Conservation (phyloP, 345 rosid species). For the Eucalyptus cloeziana region DNA sequence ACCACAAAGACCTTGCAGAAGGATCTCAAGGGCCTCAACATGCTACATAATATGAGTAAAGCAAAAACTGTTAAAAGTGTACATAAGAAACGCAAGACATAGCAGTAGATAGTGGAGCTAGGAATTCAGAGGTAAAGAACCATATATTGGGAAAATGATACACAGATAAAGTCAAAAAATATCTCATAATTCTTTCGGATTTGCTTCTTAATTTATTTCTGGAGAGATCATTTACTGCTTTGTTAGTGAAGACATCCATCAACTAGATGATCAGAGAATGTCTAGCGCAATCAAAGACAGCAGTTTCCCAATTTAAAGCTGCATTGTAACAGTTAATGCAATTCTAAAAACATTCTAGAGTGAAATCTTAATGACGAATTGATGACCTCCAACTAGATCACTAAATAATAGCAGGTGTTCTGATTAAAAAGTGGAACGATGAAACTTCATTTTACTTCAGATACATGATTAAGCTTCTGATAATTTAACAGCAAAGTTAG, state of each 20-base stretch:
- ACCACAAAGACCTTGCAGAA: conserved; percentile 96
- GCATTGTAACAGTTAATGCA: neutral
- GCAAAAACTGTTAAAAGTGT: neutral
- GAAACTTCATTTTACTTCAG: neutral
- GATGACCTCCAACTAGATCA: neutral
- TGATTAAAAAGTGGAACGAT: neutral
- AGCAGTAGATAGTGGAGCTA: neutral
- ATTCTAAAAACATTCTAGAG: neutral
- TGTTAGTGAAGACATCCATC: neutral
- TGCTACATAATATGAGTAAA: conserved; percentile 26
- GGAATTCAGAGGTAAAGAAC: neutral
- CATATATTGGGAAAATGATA: neutral
- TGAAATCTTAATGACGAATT: neutral
- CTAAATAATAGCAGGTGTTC: neutral
- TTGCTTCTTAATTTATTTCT: neutral
- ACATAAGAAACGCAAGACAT: neutral
- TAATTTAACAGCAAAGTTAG: neutral
- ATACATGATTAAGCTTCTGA: neutral
- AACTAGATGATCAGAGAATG: neutral
- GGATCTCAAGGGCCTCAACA: conserved; percentile 98
- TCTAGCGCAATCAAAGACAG: neutral
- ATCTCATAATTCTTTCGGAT: neutral
- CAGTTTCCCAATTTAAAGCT: neutral
- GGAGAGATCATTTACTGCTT: neutral
- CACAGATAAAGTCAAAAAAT: neutral